A percentile compares a stretch with the other conserved stretches of the same genome.
phyloP scores from a whole-genome alignment of 164 flowering plant species.

The Magnolia sinica region DNA sequence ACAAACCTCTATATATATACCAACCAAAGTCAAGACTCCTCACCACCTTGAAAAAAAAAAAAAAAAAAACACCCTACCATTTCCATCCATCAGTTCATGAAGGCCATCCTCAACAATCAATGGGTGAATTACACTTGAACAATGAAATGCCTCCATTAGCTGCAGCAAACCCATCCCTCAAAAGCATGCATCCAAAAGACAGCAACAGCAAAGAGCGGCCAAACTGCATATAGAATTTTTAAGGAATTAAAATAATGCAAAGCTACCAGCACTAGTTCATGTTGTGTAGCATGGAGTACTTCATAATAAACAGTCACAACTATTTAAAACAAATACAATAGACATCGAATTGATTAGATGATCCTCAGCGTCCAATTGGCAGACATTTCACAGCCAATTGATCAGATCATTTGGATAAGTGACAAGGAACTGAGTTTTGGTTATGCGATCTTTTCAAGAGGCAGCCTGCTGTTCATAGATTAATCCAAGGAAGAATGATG shows the following conservation, averaged over 20 bases:
- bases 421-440: too few species aligned
- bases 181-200: conserved; percentile 33
- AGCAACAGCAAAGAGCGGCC: conserved; percentile 34
- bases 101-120: background rate
- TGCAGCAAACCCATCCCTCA: background rate
- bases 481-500: too few species aligned
- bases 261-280: background rate
- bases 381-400: too few species aligned
- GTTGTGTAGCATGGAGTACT: background rate
- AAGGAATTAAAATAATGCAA: background rate
- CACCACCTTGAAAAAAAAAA: background rate
- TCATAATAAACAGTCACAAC: background rate
- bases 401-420: too few species aligned
- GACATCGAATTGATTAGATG: background rate
- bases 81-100: background rate
- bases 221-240: conserved; percentile 31
- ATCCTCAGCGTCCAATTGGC: background rate
- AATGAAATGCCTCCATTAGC: too few species aligned
- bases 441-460: too few species aligned
- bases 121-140: background rate
- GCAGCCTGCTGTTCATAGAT: too few species aligned
- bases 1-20: background rate
- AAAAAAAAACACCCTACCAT: background rate
- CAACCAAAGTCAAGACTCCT: background rate
- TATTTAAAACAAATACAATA: background rate